Conservation (phyloP, 139 green algal genomes). For the Chara braunii region DNA sequence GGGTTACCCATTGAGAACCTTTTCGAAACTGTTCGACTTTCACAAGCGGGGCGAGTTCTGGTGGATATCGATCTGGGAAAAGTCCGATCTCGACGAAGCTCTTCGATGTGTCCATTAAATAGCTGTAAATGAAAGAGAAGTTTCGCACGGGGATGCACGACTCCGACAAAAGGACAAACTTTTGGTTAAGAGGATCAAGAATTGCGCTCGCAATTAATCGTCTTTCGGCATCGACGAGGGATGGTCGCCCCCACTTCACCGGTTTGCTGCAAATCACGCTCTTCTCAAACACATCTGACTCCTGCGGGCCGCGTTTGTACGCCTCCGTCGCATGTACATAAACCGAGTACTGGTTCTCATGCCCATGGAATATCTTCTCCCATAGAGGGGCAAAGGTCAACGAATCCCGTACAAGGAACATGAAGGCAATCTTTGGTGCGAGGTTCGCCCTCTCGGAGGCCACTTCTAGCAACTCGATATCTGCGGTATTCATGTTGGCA, state of each 20-base stretch:
- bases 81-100: slow-evolving; percentile 18
- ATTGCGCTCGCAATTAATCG: background rate
- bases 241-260: background rate
- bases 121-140: slow-evolving; percentile 13
- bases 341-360: slow-evolving; percentile 13
- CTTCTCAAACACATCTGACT: slow-evolving; percentile 7
- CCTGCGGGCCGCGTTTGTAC: slow-evolving; percentile 2
- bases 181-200: background rate
- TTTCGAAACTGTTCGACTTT: background rate
- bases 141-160: slow-evolving; percentile 5
- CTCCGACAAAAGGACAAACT: slow-evolving; percentile 9
- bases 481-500: too few relatives aligned
- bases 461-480: too few relatives aligned
- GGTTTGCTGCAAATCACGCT: slow-evolving; percentile 4
- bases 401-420: slow-evolving; percentile 16
- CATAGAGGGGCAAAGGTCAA: slow-evolving; percentile 19
- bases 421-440: slow-evolving; percentile 32
- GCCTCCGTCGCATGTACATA: slow-evolving; percentile 9
- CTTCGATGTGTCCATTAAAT: slow-evolving; percentile 2
- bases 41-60: too few relatives aligned
- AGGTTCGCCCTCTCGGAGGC: too few relatives aligned
- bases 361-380: slow-evolving; percentile 18
- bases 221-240: slow-evolving; percentile 12
- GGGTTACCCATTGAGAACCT: slow-evolving; percentile 7
- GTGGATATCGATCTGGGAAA: too few relatives aligned